These are phyloP conservation scores for Effrenium voratum DNA, from an alignment of 73 alveolate species.

Conservation along the genomic window DNA sequence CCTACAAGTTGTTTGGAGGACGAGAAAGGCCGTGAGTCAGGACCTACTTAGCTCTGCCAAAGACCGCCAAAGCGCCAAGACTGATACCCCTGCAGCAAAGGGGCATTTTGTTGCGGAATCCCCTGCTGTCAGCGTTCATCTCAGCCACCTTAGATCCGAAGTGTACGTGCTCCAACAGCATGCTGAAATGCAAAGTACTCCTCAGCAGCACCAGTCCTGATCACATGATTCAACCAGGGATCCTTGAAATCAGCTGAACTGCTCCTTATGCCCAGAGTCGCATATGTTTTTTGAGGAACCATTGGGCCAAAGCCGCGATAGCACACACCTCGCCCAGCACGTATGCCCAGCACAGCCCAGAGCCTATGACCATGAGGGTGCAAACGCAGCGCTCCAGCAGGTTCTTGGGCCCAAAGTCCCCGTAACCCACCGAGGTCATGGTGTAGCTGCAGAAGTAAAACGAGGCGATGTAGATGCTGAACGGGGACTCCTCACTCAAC, in stretches of 20 bases:
- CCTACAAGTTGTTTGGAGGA: too few species aligned
- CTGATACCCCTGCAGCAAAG: too few species aligned
- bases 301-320: too few species aligned
- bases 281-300: too few species aligned
- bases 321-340: conserved; percentile 63
- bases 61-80: too few species aligned
- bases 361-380: conserved; percentile 13
- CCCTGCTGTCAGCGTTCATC: too few species aligned
- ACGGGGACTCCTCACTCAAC: not conserved
- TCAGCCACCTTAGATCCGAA: not conserved
- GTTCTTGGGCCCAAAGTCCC: conserved; percentile 34
- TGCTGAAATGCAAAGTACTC: not conserved
- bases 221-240: too few species aligned
- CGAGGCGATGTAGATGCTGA: conserved; percentile 28
- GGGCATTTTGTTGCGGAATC: too few species aligned
- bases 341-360: conserved; percentile 77
- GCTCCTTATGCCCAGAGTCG: not conserved
- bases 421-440: conserved; percentile 15
- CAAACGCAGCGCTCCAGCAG: conserved; percentile 4
- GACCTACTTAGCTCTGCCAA: too few species aligned
- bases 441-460: conserved; percentile 67
- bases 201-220: not conserved
- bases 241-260: not conserved
- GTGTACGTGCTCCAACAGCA: not conserved
- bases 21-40: too few species aligned